A percentile compares a stretch with the other conserved stretches of the same genome.
Evolutionary conservation across 2,329 filamentous ascomycete species (phyloP).

Genomic region (Niveomyces coronatus): DNA sequence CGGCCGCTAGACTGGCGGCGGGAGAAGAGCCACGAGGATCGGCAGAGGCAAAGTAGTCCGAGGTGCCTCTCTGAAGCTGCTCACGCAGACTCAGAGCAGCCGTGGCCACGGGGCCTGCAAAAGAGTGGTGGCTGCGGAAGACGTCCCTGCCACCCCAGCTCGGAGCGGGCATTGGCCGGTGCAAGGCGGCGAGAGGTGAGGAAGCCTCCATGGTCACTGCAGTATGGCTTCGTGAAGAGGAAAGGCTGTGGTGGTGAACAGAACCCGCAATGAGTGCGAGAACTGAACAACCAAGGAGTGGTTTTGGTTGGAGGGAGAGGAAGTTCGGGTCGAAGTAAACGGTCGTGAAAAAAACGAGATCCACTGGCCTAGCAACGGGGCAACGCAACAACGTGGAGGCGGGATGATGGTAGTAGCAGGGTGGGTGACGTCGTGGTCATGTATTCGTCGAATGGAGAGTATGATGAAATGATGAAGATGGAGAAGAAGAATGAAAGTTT

Average conservation of each 20-base stretch:
- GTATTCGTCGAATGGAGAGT: background rate
- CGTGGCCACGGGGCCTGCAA: slow-evolving; percentile 44
- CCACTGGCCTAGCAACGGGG: slow-evolving; percentile 10
- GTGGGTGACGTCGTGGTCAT: slow-evolving; percentile 14
- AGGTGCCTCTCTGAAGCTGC: slow-evolving; percentile 47
- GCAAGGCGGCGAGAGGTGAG: slow-evolving; percentile 88
- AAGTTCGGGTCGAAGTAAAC: slow-evolving; percentile 4
- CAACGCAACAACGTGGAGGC: slow-evolving; percentile 15
- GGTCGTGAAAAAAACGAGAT: slow-evolving; percentile 10
- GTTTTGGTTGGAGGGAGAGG: slow-evolving; percentile 8
- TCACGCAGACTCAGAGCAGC: slow-evolving; percentile 67
- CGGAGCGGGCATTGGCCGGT: slow-evolving; percentile 52
- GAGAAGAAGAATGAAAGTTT: background rate
- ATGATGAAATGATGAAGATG: background rate
- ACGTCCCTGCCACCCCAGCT: slow-evolving; percentile 49
- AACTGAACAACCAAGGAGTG: slow-evolving; percentile 12
- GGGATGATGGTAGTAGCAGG: slow-evolving; percentile 12
- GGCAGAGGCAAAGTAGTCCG: slow-evolving; percentile 77
- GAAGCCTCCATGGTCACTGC: slow-evolving; percentile 77
- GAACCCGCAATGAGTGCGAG: slow-evolving; percentile 7
- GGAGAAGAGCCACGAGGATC: slow-evolving; percentile 78
- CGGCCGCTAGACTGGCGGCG: slow-evolving; percentile 79
- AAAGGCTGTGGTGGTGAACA: slow-evolving; percentile 3
- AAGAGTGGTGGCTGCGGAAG: slow-evolving; percentile 39
- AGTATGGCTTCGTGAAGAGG: no score